Percentiles rank a stretch among this genome's conserved stretches.
These are phyloP conservation scores for Lepraria neglecta DNA, from an alignment of 495 filamentous ascomycete species.

Conservation along the genomic window DNA sequence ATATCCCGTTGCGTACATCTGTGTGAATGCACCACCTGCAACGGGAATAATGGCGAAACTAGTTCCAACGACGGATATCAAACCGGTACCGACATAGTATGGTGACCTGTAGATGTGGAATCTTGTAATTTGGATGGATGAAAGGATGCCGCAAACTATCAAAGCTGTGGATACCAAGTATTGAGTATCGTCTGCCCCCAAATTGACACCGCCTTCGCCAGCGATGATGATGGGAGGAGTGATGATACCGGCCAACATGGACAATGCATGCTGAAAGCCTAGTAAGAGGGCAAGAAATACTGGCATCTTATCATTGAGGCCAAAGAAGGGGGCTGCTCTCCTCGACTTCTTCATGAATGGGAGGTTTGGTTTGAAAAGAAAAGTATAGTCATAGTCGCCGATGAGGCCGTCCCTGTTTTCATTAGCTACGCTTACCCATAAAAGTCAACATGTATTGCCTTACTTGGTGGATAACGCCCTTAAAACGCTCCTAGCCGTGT, in stretches of 20 bases:
- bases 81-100: constrained; percentile 80
- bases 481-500: constrained; percentile 35
- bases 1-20: constrained; percentile 80
- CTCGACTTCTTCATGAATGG: constrained; percentile 70
- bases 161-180: constrained; percentile 87
- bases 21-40: constrained; percentile 64
- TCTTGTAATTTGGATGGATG: constrained; percentile 75
- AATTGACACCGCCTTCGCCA: constrained; percentile 58
- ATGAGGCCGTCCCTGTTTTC: constrained; percentile 58
- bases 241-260: constrained; percentile 67
- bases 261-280: constrained; percentile 63
- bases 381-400: constrained; percentile 80
- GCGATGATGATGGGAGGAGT: constrained; percentile 75
- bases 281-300: constrained; percentile 67
- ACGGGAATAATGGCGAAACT: constrained; percentile 86
- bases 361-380: constrained; percentile 69
- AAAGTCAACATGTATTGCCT: constrained; percentile 4
- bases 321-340: constrained; percentile 73
- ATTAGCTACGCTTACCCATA: not conserved
- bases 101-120: constrained; percentile 73
- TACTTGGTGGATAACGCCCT: constrained; percentile 48
- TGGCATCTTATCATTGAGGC: constrained; percentile 76
- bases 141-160: constrained; percentile 78
- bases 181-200: constrained; percentile 53
- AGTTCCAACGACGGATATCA: constrained; percentile 86